phyloP scores from a whole-genome alignment of 805 yeast species.

The Danielozyma ontarioensis region DNA sequence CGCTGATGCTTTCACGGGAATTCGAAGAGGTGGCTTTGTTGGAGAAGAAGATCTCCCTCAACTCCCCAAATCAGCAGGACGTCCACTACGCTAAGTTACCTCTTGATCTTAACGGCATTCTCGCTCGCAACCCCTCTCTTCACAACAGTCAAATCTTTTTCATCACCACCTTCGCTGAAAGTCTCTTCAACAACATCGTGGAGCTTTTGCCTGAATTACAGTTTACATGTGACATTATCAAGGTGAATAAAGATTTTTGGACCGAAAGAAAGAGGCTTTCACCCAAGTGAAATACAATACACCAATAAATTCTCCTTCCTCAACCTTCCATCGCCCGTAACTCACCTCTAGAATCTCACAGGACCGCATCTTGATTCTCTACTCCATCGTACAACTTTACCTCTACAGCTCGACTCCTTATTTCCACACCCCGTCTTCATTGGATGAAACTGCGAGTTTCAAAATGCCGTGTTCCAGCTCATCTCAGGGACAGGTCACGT shows the following conservation, averaged over 20 bases:
- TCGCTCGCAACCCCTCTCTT: constrained; percentile 43
- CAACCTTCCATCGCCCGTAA: too few species aligned
- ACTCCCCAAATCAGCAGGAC: constrained; percentile 6
- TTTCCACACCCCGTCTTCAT: too few species aligned
- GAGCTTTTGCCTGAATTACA: constrained; percentile 55
- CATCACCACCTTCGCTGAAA: constrained; percentile 74
- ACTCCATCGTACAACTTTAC: too few species aligned
- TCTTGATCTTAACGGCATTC: constrained; percentile 34
- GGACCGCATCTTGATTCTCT: too few species aligned
- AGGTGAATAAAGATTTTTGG: constrained; percentile 58
- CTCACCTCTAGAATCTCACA: too few species aligned
- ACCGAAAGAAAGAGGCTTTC: constrained; percentile 3
- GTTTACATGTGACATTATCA: constrained; percentile 51
- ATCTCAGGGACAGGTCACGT: too few species aligned
- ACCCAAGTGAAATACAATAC: too few species aligned
- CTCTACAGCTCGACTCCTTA: too few species aligned
- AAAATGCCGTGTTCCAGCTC: too few species aligned
- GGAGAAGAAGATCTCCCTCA: constrained; percentile 27
- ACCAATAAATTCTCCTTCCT: too few species aligned
- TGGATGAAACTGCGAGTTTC: too few species aligned
- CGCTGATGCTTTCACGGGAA: constrained; percentile 70
- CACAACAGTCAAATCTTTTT: constrained; percentile 78
- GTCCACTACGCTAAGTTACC: constrained; percentile 34
- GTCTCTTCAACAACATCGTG: constrained; percentile 63
- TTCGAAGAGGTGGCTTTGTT: constrained; percentile 61